Evolutionary conservation across 441 rosid species (phyloP).

Genomic region (Flueggea neowawraea): DNA sequence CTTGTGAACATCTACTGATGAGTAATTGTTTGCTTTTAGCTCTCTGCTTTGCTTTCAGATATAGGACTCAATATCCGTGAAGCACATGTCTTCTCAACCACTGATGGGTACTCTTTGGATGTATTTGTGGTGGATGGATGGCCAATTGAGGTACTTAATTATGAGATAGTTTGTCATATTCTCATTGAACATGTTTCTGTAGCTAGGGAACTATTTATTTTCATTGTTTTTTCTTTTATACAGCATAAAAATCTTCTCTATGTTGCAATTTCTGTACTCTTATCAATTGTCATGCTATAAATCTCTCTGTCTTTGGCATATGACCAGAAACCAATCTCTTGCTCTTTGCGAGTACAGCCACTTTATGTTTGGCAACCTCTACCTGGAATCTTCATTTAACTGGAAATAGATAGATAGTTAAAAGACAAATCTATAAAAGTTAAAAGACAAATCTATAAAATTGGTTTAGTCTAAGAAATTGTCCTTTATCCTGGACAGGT

Average conservation of each 20-base stretch:
- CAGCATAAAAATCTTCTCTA: no score
- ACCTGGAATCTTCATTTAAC: no score
- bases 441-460: background rate
- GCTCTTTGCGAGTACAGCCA: no score
- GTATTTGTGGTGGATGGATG: slow-evolving; percentile 88
- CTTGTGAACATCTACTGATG: slow-evolving; percentile 22
- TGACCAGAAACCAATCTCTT: background rate
- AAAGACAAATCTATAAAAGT: no score
- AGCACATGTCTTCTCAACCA: slow-evolving; percentile 82
- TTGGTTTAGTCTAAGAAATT: slow-evolving; percentile 6
- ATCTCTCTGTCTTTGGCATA: background rate
- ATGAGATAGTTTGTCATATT: slow-evolving; percentile 1
- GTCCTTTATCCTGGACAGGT: slow-evolving; percentile 23
- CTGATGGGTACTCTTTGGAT: slow-evolving; percentile 78
- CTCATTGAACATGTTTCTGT: background rate
- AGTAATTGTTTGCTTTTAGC: slow-evolving; percentile 40
- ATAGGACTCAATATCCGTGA: slow-evolving; percentile 80
- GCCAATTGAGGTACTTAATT: slow-evolving; percentile 54
- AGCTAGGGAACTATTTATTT: no score
- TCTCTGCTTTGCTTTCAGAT: slow-evolving; percentile 78
- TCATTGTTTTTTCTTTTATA: no score
- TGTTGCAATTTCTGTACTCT: background rate
- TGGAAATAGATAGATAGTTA: no score
- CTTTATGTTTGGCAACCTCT: no score
- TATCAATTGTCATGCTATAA: background rate